Evolutionary conservation across 305 asterid genomes (phyloP).

Genomic region (Lippia alba): DNA sequence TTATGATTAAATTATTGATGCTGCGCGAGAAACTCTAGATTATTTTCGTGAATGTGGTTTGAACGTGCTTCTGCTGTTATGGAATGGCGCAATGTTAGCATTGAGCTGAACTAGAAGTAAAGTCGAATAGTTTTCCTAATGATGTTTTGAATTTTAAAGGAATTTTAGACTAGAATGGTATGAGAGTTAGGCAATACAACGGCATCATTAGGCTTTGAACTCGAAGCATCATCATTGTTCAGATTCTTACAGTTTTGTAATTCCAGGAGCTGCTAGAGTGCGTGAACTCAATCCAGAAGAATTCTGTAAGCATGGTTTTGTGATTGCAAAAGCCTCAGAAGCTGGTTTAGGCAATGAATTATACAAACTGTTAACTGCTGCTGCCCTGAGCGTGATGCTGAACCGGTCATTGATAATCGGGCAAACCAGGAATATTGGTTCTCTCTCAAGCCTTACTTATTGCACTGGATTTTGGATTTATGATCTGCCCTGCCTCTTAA

Average conservation of each 20-base stretch:
- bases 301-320: conserved; percentile 93
- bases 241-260: not conserved
- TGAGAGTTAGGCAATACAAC: not conserved
- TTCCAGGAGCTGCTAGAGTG: conserved; percentile 79
- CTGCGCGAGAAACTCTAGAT: not conserved
- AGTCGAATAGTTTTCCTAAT: no score
- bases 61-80: no score
- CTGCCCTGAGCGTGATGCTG: conserved; percentile 92
- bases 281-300: conserved; percentile 69
- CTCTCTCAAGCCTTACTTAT: conserved; percentile 84
- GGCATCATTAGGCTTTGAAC: not conserved
- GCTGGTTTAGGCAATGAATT: conserved; percentile 97
- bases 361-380: conserved; percentile 93
- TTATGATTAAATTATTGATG: not conserved
- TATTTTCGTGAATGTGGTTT: not conserved
- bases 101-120: no score
- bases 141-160: no score
- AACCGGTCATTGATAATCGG: conserved; percentile 95
- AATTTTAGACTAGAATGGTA: no score
- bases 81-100: no score
- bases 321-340: conserved; percentile 92
- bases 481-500: conserved; percentile 27
- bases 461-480: conserved; percentile 34
- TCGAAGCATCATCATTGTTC: no score
- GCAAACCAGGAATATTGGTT: conserved; percentile 99